Evolutionary conservation across 2,329 filamentous ascomycete species (phyloP).

Genomic region (Fusarium denticulatum): DNA sequence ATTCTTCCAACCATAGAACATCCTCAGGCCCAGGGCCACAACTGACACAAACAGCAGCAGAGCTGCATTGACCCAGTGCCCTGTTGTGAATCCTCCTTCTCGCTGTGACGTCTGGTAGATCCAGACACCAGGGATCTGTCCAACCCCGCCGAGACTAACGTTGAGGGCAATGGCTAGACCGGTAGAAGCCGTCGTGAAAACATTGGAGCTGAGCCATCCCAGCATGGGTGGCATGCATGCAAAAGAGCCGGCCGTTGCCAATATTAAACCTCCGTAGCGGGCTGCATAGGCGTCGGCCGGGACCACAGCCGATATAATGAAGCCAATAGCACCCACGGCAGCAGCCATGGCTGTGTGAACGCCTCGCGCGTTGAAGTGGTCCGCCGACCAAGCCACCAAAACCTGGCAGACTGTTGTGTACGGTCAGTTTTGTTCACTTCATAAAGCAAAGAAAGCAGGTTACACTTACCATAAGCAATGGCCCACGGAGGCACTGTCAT

Average conservation of each 20-base stretch:
- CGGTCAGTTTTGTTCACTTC: constrained; percentile 1
- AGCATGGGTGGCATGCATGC: constrained; percentile 75
- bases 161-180: constrained; percentile 78
- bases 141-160: constrained; percentile 72
- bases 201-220: constrained; percentile 76
- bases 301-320: constrained; percentile 71
- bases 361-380: constrained; percentile 66
- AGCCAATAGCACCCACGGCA: constrained; percentile 56
- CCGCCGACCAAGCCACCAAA: constrained; percentile 66
- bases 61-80: constrained; percentile 73
- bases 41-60: constrained; percentile 67
- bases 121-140: constrained; percentile 79
- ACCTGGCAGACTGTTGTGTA: constrained; percentile 50
- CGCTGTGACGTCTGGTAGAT: constrained; percentile 75
- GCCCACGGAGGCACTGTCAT: constrained; percentile 75
- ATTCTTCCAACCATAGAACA: constrained; percentile 65
- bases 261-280: constrained; percentile 76
- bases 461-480: constrained; percentile 62
- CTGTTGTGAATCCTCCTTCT: constrained; percentile 71
- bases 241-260: constrained; percentile 74
- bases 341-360: constrained; percentile 56
- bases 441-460: not conserved
- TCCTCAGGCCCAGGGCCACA: constrained; percentile 63
- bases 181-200: constrained; percentile 70
- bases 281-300: constrained; percentile 66